A percentile compares a stretch with the other conserved stretches of the same genome.
phyloP scores from a whole-genome alignment of 306 rosid species.

The Citrullus amarus region DNA sequence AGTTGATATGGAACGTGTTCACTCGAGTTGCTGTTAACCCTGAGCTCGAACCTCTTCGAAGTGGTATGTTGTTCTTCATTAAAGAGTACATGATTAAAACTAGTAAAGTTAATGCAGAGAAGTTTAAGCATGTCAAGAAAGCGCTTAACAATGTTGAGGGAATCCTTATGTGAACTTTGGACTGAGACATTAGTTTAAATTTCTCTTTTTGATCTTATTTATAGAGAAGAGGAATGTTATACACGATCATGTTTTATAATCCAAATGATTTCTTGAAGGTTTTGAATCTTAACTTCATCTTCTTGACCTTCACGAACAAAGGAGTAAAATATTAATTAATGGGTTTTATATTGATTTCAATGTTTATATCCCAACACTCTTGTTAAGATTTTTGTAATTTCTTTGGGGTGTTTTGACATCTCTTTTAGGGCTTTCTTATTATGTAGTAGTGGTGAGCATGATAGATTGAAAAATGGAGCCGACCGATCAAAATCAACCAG shows the following conservation, averaged over 20 bases:
- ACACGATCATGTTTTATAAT: neutral
- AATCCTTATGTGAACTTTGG: conserved; percentile 39
- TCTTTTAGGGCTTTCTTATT: too few species aligned
- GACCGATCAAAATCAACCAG: too few species aligned
- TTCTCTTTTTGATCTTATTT: conserved; percentile 1
- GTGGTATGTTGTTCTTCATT: conserved; percentile 55
- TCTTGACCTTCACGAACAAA: too few species aligned
- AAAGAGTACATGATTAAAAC: conserved; percentile 52
- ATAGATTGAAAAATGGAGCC: too few species aligned
- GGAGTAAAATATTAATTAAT: too few species aligned
- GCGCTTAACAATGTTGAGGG: conserved; percentile 75
- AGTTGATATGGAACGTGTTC: conserved; percentile 60
- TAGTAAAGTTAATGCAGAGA: conserved; percentile 27
- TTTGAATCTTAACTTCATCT: neutral
- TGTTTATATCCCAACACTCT: too few species aligned
- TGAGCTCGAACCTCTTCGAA: conserved; percentile 61
- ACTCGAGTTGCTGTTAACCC: conserved; percentile 61
- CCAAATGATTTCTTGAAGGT: neutral
- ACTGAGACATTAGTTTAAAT: neutral
- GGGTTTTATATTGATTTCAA: too few species aligned
- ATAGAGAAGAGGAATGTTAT: neutral
- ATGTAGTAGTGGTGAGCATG: too few species aligned
- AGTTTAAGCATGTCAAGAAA: conserved; percentile 57
- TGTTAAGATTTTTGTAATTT: too few species aligned
- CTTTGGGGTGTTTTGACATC: too few species aligned